Conservation (phyloP, 495 filamentous ascomycete species). For the Chaetomidium leptoderma region DNA sequence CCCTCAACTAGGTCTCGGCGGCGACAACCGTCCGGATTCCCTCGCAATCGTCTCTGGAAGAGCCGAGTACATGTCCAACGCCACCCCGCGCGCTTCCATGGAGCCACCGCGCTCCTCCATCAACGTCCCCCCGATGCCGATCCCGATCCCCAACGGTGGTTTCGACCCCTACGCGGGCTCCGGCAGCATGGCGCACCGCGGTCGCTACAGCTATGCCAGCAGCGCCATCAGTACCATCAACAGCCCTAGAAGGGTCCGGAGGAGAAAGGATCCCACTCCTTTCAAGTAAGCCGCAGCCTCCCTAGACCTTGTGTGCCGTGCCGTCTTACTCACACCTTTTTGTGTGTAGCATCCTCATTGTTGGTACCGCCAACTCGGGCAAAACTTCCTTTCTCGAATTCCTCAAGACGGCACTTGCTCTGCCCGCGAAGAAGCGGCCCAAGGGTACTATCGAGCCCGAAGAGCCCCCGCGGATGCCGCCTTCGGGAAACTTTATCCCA, state of each 20-base stretch:
- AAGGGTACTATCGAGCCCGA: constrained; percentile 49
- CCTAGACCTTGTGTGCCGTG: not conserved
- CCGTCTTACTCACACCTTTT: constrained; percentile 9
- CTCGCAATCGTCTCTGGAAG: constrained; percentile 58
- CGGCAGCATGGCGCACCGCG: constrained; percentile 95
- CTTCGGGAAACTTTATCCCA: constrained; percentile 65
- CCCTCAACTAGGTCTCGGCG: constrained; percentile 59
- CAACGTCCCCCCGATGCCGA: constrained; percentile 49
- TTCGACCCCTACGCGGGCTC: constrained; percentile 74
- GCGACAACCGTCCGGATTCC: constrained; percentile 63
- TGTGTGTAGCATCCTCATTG: constrained; percentile 71
- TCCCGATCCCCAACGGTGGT: constrained; percentile 52
- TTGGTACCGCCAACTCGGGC: constrained; percentile 83
- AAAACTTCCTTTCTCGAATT: constrained; percentile 98
- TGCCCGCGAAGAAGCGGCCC: constrained; percentile 70
- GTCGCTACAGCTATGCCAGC: constrained; percentile 94
- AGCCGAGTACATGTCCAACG: constrained; percentile 38
- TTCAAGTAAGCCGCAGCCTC: constrained; percentile 74
- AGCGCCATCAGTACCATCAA: constrained; percentile 89
- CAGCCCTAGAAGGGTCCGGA: constrained; percentile 84
- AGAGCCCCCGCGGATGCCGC: constrained; percentile 46
- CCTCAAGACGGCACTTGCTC: constrained; percentile 74
- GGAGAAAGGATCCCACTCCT: constrained; percentile 93
- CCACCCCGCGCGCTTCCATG: constrained; percentile 43
- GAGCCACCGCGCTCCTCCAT: constrained; percentile 38